Base-by-base conservation (phyloP, 108 stramenopile species). In the Chaetoceros muelleri region DNA sequence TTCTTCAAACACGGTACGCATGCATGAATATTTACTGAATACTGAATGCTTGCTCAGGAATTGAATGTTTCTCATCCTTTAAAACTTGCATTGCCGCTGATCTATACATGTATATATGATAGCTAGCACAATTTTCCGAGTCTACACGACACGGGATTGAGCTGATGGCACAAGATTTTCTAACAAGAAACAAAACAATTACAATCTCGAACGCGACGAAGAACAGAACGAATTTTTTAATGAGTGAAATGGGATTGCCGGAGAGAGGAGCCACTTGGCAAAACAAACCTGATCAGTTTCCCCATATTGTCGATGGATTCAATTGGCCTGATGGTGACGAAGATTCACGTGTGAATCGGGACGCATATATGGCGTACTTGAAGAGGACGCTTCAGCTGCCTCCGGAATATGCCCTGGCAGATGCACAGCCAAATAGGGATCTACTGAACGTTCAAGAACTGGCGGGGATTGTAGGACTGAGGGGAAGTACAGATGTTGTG, bases 401-500 rank as follows among this genome's bases (percentile, higher is more conserved):
- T 19, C n/a, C 17, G 18, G 17, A 30, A 18, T 55, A 55, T 20
- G 53, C 23, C 13, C 30, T 55, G 53, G 53, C 53, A 28, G 53
- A 55, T 55, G 28, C 30, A 20, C 53, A 55, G 27, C 53, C 24
- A 1, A 13, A 55, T 18, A 55, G 53, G 28, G 17, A 17, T 8
- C 28, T 55, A 20, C 53, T 55, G 23, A 29, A 13, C 16, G 27
- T 55, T 13, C 28, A 55, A 13, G n/a, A 18, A 30, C 16, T 29
- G 17, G 17, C 17, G 16, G 24, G 28, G 8, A 55, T 30, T 16
- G 20, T 28, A 16, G 28, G 30, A 17, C 17, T 25, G 27, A 16
- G 24, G 18, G 53, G 53, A 29, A 55, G 28, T 55, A 55, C 53
- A 18, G 53, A 55, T 55, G 53, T 55, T 21, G 53, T 20, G 17